Evolutionary conservation across 345 rosid species (phyloP).

Genomic region (Acer saccharum): DNA sequence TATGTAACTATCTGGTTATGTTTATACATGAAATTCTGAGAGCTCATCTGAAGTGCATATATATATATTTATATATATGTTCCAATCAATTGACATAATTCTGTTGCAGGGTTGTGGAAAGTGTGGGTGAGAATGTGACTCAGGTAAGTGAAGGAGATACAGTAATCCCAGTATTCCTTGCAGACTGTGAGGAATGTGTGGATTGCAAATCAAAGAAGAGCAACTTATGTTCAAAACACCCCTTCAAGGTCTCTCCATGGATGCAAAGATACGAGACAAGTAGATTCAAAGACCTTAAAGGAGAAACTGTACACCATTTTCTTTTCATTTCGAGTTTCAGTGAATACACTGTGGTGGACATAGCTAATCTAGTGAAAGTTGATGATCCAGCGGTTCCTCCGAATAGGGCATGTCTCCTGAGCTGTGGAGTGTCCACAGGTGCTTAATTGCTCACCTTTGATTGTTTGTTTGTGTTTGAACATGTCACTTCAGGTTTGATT

Average conservation of each 20-base stretch:
- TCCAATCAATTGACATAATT: background rate
- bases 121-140: slow-evolving; percentile 73
- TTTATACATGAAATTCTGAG: background rate
- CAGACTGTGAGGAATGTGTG: slow-evolving; percentile 71
- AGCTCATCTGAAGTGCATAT: background rate
- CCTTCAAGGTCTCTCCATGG: slow-evolving; percentile 71
- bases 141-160: slow-evolving; percentile 63
- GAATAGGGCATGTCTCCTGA: slow-evolving; percentile 73
- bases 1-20: background rate
- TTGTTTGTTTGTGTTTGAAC: background rate
- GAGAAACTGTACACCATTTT: slow-evolving; percentile 68
- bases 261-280: slow-evolving; percentile 75
- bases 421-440: slow-evolving; percentile 94
- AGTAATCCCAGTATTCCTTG: slow-evolving; percentile 70
- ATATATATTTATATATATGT: background rate
- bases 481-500: background rate
- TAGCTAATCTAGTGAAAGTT: slow-evolving; percentile 63
- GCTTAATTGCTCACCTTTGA: slow-evolving; percentile 11
- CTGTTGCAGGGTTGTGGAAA: slow-evolving; percentile 68
- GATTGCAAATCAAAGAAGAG: slow-evolving; percentile 77
- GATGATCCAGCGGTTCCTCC: slow-evolving; percentile 74
- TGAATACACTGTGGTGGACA: slow-evolving; percentile 77
- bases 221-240: slow-evolving; percentile 74
- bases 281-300: slow-evolving; percentile 77
- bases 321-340: slow-evolving; percentile 73